phyloP scores from a whole-genome alignment of 306 rosid species.

The Acacia melanoxylon region DNA sequence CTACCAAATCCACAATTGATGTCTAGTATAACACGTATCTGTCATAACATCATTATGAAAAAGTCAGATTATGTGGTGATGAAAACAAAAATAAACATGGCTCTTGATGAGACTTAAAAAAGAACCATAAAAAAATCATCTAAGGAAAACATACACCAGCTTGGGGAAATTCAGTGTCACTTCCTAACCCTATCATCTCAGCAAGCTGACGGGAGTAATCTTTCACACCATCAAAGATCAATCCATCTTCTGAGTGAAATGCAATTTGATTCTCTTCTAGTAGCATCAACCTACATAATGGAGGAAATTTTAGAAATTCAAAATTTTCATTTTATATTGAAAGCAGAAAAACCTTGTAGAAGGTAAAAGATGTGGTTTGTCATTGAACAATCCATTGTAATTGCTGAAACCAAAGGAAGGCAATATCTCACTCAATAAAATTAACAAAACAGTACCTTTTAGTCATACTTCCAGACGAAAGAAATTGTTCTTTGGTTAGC shows the following conservation, averaged over 20 bases:
- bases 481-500: conserved; percentile 95
- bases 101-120: conserved; percentile 1
- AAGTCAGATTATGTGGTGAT: conserved; percentile 17
- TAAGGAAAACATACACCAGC: conserved; percentile 76
- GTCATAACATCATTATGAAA: conserved; percentile 33
- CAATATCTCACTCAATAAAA: conserved; percentile 15
- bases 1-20: conserved; percentile 98
- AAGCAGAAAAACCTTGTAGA: conserved; percentile 4
- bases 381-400: not conserved
- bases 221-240: conserved; percentile 80
- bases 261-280: conserved; percentile 98
- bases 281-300: conserved; percentile 73
- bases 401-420: conserved; percentile 6
- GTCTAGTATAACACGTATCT: conserved; percentile 84
- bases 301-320: conserved; percentile 14
- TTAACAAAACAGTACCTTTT: conserved; percentile 62
- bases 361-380: conserved; percentile 1
- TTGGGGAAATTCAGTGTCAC: conserved; percentile 75
- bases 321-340: not conserved
- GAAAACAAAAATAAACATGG: conserved; percentile 7
- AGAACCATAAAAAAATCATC: conserved; percentile 1
- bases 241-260: conserved; percentile 92
- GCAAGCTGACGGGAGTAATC: conserved; percentile 95
- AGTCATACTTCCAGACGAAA: conserved; percentile 98
- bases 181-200: conserved; percentile 87